Conservation (phyloP, 108 stramenopile genomes). For the Nitzschia sp. region DNA sequence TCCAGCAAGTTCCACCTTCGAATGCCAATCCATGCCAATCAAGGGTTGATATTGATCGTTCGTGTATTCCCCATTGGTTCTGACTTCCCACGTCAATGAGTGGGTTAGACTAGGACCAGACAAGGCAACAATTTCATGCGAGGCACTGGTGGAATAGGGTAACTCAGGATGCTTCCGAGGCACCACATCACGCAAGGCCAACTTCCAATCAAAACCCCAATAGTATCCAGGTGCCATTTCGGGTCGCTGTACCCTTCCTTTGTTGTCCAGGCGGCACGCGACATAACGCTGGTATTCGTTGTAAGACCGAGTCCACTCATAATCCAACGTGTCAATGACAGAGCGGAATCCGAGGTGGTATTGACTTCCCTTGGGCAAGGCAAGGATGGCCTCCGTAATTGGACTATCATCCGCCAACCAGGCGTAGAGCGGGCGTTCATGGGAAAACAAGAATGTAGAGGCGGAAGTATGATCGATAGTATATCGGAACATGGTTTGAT, state of each 20-base stretch:
- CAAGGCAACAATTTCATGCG: constrained; percentile 60
- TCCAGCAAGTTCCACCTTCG: constrained; percentile 60
- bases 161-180: constrained; percentile 60
- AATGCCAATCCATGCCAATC: constrained; percentile 54
- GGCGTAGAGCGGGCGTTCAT: constrained; percentile 70
- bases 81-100: constrained; percentile 55
- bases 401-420: constrained; percentile 32
- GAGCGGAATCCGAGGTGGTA: constrained; percentile 51
- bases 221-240: constrained; percentile 47
- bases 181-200: constrained; percentile 57
- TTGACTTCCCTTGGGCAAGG: constrained; percentile 40
- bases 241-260: constrained; percentile 36
- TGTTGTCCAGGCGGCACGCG: constrained; percentile 54
- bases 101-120: constrained; percentile 63
- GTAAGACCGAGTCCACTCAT: constrained; percentile 69
- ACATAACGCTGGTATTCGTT: constrained; percentile 63
- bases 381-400: constrained; percentile 22
- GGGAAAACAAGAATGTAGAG: constrained; percentile 42
- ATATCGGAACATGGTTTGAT: constrained; percentile 59
- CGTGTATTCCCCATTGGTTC: constrained; percentile 49
- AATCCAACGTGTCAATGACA: constrained; percentile 58
- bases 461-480: constrained; percentile 69
- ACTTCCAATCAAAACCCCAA: constrained; percentile 67
- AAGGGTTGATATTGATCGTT: constrained; percentile 63
- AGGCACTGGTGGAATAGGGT: constrained; percentile 70